Conservation (phyloP, 352 stramenopile species). For the Globisporangium nodosum region DNA sequence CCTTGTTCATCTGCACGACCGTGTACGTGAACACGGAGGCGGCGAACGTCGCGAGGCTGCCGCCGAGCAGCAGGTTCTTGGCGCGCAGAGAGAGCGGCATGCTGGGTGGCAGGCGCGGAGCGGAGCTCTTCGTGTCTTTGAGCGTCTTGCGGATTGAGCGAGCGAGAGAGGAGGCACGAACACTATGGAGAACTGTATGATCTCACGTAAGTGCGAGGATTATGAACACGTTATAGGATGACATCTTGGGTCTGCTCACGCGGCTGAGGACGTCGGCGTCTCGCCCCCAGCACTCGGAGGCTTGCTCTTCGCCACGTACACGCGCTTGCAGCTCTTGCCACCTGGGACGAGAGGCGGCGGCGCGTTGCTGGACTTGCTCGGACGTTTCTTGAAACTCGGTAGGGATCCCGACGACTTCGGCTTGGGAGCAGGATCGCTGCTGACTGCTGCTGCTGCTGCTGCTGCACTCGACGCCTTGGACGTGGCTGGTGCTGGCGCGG, state of each 20-base stretch:
- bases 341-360: neutral
- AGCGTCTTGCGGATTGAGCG: neutral
- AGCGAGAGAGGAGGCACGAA: neutral
- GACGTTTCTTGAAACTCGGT: conserved; percentile 3
- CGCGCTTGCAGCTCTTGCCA: conserved; percentile 19
- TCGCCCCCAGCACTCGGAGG: neutral
- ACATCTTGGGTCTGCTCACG: neutral
- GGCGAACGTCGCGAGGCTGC: conserved; percentile 58
- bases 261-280: neutral
- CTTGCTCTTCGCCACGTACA: conserved; percentile 25
- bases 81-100: conserved; percentile 66
- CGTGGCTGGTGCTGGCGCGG: too few species aligned
- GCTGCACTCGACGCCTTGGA: neutral
- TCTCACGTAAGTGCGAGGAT: conserved; percentile 3
- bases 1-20: conserved; percentile 76
- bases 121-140: conserved; percentile 12
- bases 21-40: conserved; percentile 70
- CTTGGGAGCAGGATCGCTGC: neutral
- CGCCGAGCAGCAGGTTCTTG: conserved; percentile 74
- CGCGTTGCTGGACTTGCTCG: conserved; percentile 7
- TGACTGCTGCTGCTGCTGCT: neutral
- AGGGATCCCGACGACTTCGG: neutral
- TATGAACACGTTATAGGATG: neutral
- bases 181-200: neutral
- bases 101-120: neutral